Base-by-base conservation (phyloP, 1,284 basidiomycete species). In the Hemileccinum hortonii region DNA sequence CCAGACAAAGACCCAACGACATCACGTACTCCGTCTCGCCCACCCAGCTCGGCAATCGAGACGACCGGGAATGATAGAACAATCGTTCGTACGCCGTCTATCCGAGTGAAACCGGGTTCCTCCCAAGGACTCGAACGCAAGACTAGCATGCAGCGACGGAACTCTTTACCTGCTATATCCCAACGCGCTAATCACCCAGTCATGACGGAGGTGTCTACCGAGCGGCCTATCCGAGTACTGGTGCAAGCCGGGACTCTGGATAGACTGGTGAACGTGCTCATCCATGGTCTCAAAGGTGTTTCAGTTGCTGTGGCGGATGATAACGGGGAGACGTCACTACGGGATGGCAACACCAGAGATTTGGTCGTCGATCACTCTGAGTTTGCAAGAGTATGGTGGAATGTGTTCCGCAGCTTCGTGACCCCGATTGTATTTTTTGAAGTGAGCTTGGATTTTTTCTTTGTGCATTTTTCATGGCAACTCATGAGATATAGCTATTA, bases 381-480 rank as follows among this genome's bases (percentile, higher is more conserved):
- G 61, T 92, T 88, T 69, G 75, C 82, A 1, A 74, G 75, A 36
- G 78, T 88, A 5, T 92, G 90, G 86, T 92, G 90, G 87, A 83
- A 79, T 54, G 79, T 82, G 16, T 92, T 86, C 64, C 77, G 90
- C 40, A 90, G 85, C 60, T 90, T 92, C 59, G 78, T 91, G 10
- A 83, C 85, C 0, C 89, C 90, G 0, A 69, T 86, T 21, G 85
- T 87, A 1, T 85, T 92, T 60, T 91, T 92, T 64, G 88, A 92
- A 82, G 90, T 90, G 61, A 56, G 78, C 62, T n/a, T 7, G 16
- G 10, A 10, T 16, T 8, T 38, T 36, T 11, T 18, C 44, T 44
- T 11, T 39, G 18, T 49, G 18, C 42, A 18, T 36, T 46, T 45
- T 48, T 57, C 32, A 21, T n/a, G n/a, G 10, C 11, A 19, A 29